phyloP scores from a whole-genome alignment of 2,329 filamentous ascomycete genomes.

The Sclerotinia borealis region DNA sequence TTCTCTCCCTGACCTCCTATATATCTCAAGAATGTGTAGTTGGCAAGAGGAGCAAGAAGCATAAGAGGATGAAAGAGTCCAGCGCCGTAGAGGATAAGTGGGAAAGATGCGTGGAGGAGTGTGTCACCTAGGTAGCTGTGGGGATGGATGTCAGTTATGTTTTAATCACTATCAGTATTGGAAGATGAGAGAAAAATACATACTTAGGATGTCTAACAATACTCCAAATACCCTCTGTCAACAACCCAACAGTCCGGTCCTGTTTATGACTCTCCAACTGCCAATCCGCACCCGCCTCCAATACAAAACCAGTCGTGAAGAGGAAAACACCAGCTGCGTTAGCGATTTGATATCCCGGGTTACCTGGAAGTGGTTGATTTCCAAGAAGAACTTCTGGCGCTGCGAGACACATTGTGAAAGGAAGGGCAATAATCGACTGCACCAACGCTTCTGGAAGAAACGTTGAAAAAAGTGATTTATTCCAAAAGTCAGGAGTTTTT shows the following conservation, averaged over 20 bases:
- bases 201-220: constrained; percentile 19
- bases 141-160: neutral
- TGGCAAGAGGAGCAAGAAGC: constrained; percentile 12
- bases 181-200: neutral
- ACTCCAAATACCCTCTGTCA: constrained; percentile 16
- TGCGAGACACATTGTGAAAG: constrained; percentile 11
- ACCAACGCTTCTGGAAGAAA: constrained; percentile 16
- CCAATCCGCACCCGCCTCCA: constrained; percentile 16
- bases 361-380: neutral
- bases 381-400: neutral
- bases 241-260: neutral
- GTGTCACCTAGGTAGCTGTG: constrained; percentile 17
- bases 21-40: constrained; percentile 15
- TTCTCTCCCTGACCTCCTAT: constrained; percentile 13
- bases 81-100: constrained; percentile 13
- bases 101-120: constrained; percentile 16
- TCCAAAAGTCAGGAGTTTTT: constrained; percentile 11
- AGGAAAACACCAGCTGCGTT: constrained; percentile 11
- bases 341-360: constrained; percentile 11
- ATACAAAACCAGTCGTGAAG: constrained; percentile 12
- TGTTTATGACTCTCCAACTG: constrained; percentile 12
- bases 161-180: no score
- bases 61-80: constrained; percentile 15
- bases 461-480: constrained; percentile 7
- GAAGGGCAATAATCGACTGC: constrained; percentile 14